Evolutionary conservation across 306 rosid species (phyloP).

Genomic region (Pueraria montana): DNA sequence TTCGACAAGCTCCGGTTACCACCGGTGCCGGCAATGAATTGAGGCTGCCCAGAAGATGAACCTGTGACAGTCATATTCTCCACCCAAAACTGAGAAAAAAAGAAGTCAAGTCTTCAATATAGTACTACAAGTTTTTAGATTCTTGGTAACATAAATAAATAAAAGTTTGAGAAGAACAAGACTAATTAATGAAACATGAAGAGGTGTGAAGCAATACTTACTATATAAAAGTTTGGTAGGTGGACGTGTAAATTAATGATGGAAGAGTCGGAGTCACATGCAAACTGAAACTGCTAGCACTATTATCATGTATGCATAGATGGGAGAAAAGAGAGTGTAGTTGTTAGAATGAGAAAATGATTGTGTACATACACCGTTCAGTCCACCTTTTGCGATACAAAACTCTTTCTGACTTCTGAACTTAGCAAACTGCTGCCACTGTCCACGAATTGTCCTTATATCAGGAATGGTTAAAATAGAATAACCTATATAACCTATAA

Average conservation of each 20-base stretch:
- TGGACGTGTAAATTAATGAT: neutral
- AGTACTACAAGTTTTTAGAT: neutral
- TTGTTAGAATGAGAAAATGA: neutral
- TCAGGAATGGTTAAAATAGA: neutral
- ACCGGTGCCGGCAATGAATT: constrained; percentile 74
- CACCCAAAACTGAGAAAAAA: constrained; percentile 9
- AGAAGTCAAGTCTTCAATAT: neutral
- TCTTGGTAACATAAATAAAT: neutral
- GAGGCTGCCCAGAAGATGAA: constrained; percentile 66
- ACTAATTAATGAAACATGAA: neutral
- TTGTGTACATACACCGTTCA: neutral
- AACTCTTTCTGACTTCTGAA: neutral
- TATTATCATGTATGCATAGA: too few species aligned
- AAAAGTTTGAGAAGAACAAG: neutral
- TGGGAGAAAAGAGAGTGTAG: neutral
- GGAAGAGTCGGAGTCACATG: too few species aligned
- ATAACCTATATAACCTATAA: too few species aligned
- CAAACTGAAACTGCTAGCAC: too few species aligned
- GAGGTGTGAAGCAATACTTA: neutral
- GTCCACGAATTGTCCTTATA: neutral
- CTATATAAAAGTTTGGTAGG: neutral
- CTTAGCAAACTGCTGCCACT: neutral
- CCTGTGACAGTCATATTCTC: constrained; percentile 58
- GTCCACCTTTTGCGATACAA: neutral
- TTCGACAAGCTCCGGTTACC: constrained; percentile 70